Evolutionary conservation across 495 filamentous ascomycete genomes (phyloP), one percentile per base, ranked within the genome.

Genomic region (Aspergillus carlsbadensis): DNA sequence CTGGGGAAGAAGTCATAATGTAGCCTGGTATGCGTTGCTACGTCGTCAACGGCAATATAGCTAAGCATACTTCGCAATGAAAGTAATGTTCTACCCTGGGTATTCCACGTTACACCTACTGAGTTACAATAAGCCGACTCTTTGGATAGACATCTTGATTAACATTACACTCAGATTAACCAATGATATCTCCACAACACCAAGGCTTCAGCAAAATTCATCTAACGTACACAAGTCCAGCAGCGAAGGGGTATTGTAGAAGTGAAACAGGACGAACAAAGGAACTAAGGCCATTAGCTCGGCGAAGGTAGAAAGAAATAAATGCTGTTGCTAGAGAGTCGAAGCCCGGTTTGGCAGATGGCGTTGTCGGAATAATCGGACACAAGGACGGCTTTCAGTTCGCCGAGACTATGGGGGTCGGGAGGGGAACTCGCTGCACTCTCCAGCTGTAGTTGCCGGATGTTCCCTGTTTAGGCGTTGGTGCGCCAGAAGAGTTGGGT

Each of bases 201-300:
- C 47, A 46, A 57, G 31, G 52, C 37, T 56, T 58, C 48, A 46
- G 51, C 57, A 44, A 62, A 57, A 22, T 33, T 56, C 51, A 51
- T 58, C 59, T 57, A 71, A 67, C 64, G 62, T 72, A 75, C 56
- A 63, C 64, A 72, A 66, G 57, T 66, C 57, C 46, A 61, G 52
- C 44, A 53, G 41, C 61, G 52, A 63, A 64, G 66, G 72, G 72
- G 72, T 74, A 74, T 76, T 74, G 65, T 58, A 47, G 65, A 64
- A 67, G 69, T 15, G 33, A 47, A 64, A 53, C 63, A 60, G 41
- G 50, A 55, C 33, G 60, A 26, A 56, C 54, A 64, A 62, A 60
- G 42, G 62, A 56, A 62, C 62, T 15, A 56, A 51, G 22, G 35
- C 48, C 18, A 55, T 33, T 41, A 57, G 44, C 47, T 43, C 62